Base-by-base conservation (phyloP, 805 yeast species). In the Candida vaughaniae region DNA sequence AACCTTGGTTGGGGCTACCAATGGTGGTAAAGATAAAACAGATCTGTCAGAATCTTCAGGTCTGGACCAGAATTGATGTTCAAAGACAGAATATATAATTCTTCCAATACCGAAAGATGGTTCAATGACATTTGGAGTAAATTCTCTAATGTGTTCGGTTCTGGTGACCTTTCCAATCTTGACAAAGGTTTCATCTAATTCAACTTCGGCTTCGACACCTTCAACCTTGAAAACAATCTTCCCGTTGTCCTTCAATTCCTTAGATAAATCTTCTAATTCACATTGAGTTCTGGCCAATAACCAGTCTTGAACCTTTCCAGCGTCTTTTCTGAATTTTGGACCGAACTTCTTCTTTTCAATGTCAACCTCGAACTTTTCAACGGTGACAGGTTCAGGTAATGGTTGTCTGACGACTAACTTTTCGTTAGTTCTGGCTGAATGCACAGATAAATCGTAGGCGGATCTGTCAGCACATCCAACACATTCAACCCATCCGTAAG, bases 381-480 rank as follows among this genome's bases (percentile, higher is more conserved):
- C 89, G 42, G 81, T 76, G 47, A 83, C 60, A 43, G 99, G 99
- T 62, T 79, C 84, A 27, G 85, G 80, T 52, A 93, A 77, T 40
- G 87, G 77, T 69, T 93, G 85, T 75, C 98, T 85, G 31, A 93
- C 99, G 42, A 89, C 90, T 53, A 93, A 73, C 68, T 89, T 91
- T 71, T 88, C 96, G 66, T 88, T 88, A 41, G 99, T 93, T 67
- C 86, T 85, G 39, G 91, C 93, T 30, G 97, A 69, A 62, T 93
- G 99, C 44, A 95, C 99, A 33, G 91, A 77, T 64, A 93, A 78
- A 70, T 93, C 99, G 61, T 88, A 93, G 28, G 99, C 99, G 31
- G 96, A 86, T 73, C 99, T 82, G 70, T 93, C 99, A 48, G 99
- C 99, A 73, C 98, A 93, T 51, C 99, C 99, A 61, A 93, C 97